Conservation (phyloP, 2,329 filamentous ascomycete species). For the Alternaria sp. region DNA sequence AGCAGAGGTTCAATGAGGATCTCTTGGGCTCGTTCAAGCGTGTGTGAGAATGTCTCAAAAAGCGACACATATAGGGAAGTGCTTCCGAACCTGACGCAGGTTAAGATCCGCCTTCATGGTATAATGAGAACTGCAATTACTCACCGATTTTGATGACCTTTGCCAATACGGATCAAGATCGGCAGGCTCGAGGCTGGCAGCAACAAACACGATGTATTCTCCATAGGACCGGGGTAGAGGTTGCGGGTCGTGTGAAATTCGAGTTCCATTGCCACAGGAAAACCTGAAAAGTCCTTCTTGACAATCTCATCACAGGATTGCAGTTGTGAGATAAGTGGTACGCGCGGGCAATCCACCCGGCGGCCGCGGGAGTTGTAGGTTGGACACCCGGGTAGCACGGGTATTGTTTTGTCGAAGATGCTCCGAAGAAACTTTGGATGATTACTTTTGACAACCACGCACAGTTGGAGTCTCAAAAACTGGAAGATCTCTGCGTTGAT, state of each 20-base stretch:
- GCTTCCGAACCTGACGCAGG: neutral
- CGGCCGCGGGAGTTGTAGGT: neutral
- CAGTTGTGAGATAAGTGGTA: conserved; percentile 8
- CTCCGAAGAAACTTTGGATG: neutral
- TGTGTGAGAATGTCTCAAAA: neutral
- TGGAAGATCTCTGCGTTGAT: neutral
- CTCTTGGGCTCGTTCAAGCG: conserved; percentile 3
- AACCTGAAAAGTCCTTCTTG: neutral
- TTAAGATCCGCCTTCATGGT: neutral
- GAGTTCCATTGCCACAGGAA: conserved; percentile 8
- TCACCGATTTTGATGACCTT: neutral
- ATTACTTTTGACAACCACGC: conserved; percentile 10
- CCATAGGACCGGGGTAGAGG: neutral
- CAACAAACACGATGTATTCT: conserved; percentile 2
- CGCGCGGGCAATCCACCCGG: neutral
- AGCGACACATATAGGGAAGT: conserved; percentile 1
- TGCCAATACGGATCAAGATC: neutral
- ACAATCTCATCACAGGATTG: neutral
- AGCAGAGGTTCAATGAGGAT: conserved; percentile 2
- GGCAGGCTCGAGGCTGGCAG: neutral
- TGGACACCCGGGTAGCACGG: neutral
- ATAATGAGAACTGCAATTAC: neutral
- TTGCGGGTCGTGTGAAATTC: conserved; percentile 1
- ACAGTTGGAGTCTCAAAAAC: conserved; percentile 2
- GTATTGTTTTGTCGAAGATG: neutral